Base-by-base conservation (phyloP, 106 monocot species). In the Vanilla planifolia region DNA sequence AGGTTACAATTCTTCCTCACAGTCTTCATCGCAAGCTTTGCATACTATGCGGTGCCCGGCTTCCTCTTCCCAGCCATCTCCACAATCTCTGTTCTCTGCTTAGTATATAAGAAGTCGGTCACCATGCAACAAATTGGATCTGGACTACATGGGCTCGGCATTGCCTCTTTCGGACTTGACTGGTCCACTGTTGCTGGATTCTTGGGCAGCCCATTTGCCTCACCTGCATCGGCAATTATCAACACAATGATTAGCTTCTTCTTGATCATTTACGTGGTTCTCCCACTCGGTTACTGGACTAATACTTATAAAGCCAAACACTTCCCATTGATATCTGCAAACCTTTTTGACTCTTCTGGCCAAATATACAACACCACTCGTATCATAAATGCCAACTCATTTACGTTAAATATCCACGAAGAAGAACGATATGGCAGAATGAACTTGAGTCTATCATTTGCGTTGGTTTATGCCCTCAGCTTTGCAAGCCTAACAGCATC, bases 401-500 rank as follows among this genome's bases (percentile, higher is more conserved):
- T 84, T 53, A 30, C 34, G 8, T 27, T 84, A 0, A 22, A 67
- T 26, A n/a, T 66, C 28, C 15, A 39, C 0, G 71, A 50, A n/a
- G 79, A 84, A 32, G 60, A 75, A 21, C 56, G 3, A 3, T 60
- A 71, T 8, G 53, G 73, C 14, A 60, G 73, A 59, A 75, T 93
- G 36, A 66, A 89, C 26, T 68, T 93, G 4, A 85, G 79, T 35
- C 39, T 73, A 16, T 51, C 83, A 5, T 93, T 93, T 8, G 85
- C 85, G 3, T 32, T 73, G 9, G 64, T 60, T 0, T 78, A 79
- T 2, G 89, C 82, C 0, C 67, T 80, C 25, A 79, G 89, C 3
- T 93, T 93, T 33, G 85, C 89, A 5, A 58, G 64, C 51, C 61
- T 89, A 8, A 82, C 71, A 2, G 81, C 85, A 39, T 79, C 85